Evolutionary conservation across 306 rosid species (phyloP).

Genomic region (Citrullus mucosospermus): DNA sequence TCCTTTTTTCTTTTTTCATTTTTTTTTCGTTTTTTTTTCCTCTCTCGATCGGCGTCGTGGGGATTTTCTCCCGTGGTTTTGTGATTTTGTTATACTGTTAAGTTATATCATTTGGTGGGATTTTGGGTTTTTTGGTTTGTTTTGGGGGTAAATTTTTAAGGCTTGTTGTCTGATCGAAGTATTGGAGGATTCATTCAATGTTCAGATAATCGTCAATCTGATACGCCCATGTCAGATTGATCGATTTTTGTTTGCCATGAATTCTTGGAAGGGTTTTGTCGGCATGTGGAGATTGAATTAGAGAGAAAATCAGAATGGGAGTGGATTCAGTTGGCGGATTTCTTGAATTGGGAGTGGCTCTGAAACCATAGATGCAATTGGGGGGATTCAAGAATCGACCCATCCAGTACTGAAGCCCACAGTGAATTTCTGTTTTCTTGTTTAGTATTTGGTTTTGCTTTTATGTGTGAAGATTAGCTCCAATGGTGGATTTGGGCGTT

Average conservation of each 20-base stretch:
- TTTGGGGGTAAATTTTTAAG: not conserved
- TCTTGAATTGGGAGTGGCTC: conserved; percentile 1
- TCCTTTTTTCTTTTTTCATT: not conserved
- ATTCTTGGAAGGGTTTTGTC: conserved; percentile 11
- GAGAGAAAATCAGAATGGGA: conserved; percentile 41
- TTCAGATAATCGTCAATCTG: conserved; percentile 11
- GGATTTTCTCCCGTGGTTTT: not conserved
- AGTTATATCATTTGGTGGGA: not conserved
- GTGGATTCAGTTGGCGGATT: conserved; percentile 67
- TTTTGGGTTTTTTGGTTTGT: not conserved
- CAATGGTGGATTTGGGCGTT: conserved; percentile 31
- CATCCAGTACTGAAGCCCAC: not conserved
- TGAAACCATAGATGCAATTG: not conserved
- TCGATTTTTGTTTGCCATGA: conserved; percentile 9
- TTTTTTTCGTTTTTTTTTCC: not conserved
- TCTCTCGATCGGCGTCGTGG: not conserved
- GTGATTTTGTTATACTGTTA: not conserved
- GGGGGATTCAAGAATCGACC: conserved; percentile 1
- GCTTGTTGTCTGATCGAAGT: conserved; percentile 4
- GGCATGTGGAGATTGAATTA: conserved; percentile 10
- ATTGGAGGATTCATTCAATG: conserved; percentile 2
- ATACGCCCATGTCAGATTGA: conserved; percentile 6
- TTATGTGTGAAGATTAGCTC: conserved; percentile 13
- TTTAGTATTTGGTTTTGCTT: conserved; percentile 4
- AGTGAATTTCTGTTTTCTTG: not conserved